Percentiles rank a stretch among this genome's conserved stretches.
Conservation (phyloP, 805 yeast species). For the Cyberlindnera xishuangbannaensis region DNA sequence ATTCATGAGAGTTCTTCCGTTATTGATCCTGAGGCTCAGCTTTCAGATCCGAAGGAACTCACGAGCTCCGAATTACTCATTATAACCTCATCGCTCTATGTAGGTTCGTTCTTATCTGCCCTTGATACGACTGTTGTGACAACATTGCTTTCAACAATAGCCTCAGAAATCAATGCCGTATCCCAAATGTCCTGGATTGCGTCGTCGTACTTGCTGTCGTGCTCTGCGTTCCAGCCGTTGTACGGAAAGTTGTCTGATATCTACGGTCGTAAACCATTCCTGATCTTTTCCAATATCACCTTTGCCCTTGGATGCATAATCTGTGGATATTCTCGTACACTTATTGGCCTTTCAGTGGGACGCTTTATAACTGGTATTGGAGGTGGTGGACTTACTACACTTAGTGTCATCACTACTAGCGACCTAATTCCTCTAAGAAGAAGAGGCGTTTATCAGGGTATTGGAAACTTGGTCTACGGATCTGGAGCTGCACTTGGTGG, state of each 20-base stretch:
- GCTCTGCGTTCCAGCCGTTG: conserved; percentile 63
- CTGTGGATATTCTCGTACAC: conserved; percentile 27
- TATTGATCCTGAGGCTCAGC: conserved; percentile 8
- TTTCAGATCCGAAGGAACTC: conserved; percentile 1
- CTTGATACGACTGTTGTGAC: conserved; percentile 61
- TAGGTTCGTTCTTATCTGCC: conserved; percentile 50
- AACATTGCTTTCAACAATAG: conserved; percentile 55
- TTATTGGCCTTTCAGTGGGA: conserved; percentile 37
- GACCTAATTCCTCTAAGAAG: conserved; percentile 73
- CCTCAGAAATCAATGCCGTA: conserved; percentile 58
- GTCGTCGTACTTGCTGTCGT: conserved; percentile 54
- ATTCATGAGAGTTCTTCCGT: no score
- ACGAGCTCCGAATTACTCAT: conserved; percentile 7
- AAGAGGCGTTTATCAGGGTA: conserved; percentile 75
- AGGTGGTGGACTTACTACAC: conserved; percentile 76
- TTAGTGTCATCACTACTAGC: conserved; percentile 65
- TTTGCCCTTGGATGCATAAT: conserved; percentile 41
- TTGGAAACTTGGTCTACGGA: conserved; percentile 68
- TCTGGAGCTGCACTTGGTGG: conserved; percentile 75
- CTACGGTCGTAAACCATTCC: conserved; percentile 48
- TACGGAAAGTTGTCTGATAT: conserved; percentile 61
- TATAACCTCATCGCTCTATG: conserved; percentile 32
- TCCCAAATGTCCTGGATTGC: conserved; percentile 64
- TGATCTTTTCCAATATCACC: conserved; percentile 32
- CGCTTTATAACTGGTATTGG: conserved; percentile 76